Evolutionary conservation across 495 filamentous ascomycete genomes (phyloP).

Genomic region (Trichocladium antarcticum): DNA sequence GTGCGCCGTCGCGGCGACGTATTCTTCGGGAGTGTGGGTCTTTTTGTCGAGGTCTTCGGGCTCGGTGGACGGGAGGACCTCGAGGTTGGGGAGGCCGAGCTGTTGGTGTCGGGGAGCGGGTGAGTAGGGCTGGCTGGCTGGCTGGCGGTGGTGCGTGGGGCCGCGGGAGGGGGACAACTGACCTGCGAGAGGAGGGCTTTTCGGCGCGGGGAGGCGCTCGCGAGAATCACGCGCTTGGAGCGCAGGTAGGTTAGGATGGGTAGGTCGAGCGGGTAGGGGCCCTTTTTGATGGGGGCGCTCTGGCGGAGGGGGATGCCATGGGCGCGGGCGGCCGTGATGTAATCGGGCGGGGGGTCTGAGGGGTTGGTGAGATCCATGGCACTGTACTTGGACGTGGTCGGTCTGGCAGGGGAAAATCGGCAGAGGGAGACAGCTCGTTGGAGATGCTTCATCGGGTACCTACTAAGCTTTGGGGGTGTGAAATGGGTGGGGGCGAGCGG

Average conservation of each 20-base stretch:
- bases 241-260: constrained; percentile 64
- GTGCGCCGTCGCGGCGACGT: constrained; percentile 76
- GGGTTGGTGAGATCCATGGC: constrained; percentile 28
- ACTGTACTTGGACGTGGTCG: constrained; percentile 24
- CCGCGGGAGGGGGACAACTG: constrained; percentile 5
- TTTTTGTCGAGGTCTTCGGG: constrained; percentile 74
- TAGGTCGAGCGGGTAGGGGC: constrained; percentile 55
- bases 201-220: constrained; percentile 75
- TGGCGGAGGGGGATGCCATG: constrained; percentile 29
- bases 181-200: constrained; percentile 63
- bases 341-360: constrained; percentile 33
- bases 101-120: constrained; percentile 14
- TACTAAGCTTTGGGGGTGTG: not conserved
- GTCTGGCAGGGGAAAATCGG: not conserved
- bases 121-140: not conserved
- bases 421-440: not conserved
- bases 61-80: constrained; percentile 67
- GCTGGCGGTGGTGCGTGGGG: not conserved
- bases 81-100: constrained; percentile 64
- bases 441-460: not conserved
- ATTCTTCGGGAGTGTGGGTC: constrained; percentile 67
- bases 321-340: constrained; percentile 32
- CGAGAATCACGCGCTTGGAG: constrained; percentile 69
- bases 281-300: constrained; percentile 23
- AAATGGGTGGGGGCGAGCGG: not conserved